These are phyloP conservation scores for Thecaphora frezii DNA, from an alignment of 1,284 basidiomycete genomes.

Conservation along the genomic window DNA sequence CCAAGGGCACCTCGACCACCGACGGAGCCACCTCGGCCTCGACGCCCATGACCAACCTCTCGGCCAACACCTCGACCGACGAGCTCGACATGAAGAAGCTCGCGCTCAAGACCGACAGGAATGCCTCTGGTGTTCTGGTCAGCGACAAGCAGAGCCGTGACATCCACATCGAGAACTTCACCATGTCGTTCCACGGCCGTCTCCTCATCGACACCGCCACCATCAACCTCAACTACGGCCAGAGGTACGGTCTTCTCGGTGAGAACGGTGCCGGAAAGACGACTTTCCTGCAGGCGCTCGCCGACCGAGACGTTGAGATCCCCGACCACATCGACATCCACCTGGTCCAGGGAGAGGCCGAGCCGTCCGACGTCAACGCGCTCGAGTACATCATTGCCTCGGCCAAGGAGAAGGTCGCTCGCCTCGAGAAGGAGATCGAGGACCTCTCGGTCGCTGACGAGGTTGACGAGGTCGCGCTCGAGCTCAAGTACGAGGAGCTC, in stretches of 20 bases:
- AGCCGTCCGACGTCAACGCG: slow-evolving; percentile 93
- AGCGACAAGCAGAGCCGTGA: slow-evolving; percentile 90
- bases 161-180: slow-evolving; percentile 95
- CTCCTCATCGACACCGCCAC: slow-evolving; percentile 86
- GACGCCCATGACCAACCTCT: slow-evolving; percentile 46
- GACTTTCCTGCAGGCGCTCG: slow-evolving; percentile 60
- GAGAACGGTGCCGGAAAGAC: slow-evolving; percentile 99
- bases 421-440: slow-evolving; percentile 90
- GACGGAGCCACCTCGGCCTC: slow-evolving; percentile 7
- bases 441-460: slow-evolving; percentile 86
- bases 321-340: slow-evolving; percentile 97
- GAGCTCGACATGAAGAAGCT: slow-evolving; percentile 58
- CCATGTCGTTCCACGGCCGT: slow-evolving; percentile 94
- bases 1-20: slow-evolving; percentile 34
- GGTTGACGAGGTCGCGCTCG: slow-evolving; percentile 83
- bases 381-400: slow-evolving; percentile 93
- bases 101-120: slow-evolving; percentile 54
- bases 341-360: slow-evolving; percentile 91
- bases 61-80: slow-evolving; percentile 39
- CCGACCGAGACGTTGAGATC: slow-evolving; percentile 76
- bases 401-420: slow-evolving; percentile 91
- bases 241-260: slow-evolving; percentile 88
- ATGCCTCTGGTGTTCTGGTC: slow-evolving; percentile 74
- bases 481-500: slow-evolving; percentile 89
- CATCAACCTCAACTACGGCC: slow-evolving; percentile 92